A percentile compares a stretch with the other conserved stretches of the same genome.
phyloP scores from a whole-genome alignment of 2,329 filamentous ascomycete species.

The Penicillium nordicum region DNA sequence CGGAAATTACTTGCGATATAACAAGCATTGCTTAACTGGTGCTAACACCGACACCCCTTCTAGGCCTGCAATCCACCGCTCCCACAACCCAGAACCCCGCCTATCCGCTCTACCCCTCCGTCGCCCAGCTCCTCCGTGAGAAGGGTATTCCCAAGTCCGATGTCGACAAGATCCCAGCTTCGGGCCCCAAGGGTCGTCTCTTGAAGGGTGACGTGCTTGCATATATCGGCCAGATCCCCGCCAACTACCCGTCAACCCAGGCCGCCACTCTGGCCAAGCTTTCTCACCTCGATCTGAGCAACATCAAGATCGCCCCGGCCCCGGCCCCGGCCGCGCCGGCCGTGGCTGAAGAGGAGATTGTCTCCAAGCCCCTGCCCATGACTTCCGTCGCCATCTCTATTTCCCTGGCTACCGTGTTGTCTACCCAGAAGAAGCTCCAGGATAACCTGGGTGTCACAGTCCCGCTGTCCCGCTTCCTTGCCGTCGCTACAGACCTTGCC shows the following conservation, averaged over 20 bases:
- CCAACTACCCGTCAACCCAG: slow-evolving; percentile 67
- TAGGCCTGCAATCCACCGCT: slow-evolving; percentile 38
- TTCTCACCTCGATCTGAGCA: slow-evolving; percentile 84
- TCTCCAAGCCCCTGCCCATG: slow-evolving; percentile 30
- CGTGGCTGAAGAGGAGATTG: slow-evolving; percentile 33
- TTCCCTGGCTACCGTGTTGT: slow-evolving; percentile 72
- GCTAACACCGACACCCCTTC: slow-evolving; percentile 3
- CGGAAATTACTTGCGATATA: background rate
- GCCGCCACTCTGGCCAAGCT: slow-evolving; percentile 71
- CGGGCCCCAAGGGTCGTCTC: slow-evolving; percentile 80
- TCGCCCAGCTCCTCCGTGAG: slow-evolving; percentile 74
- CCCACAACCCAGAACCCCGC: slow-evolving; percentile 41
- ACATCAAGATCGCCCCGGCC: slow-evolving; percentile 75
- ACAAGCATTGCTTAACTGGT: background rate
- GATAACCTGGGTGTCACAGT: slow-evolving; percentile 73
- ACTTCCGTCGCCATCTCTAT: slow-evolving; percentile 65
- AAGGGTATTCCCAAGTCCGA: slow-evolving; percentile 74
- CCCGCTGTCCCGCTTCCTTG: slow-evolving; percentile 81
- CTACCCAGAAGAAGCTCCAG: slow-evolving; percentile 77
- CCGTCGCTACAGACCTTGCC: slow-evolving; percentile 77
- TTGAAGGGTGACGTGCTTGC: slow-evolving; percentile 95
- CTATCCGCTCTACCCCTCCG: slow-evolving; percentile 66
- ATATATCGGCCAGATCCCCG: slow-evolving; percentile 74
- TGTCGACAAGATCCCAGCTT: slow-evolving; percentile 76
- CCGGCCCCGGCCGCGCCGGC: slow-evolving; percentile 33